Conservation (phyloP, 2,329 filamentous ascomycete genomes). For the Curvularia lunata region DNA sequence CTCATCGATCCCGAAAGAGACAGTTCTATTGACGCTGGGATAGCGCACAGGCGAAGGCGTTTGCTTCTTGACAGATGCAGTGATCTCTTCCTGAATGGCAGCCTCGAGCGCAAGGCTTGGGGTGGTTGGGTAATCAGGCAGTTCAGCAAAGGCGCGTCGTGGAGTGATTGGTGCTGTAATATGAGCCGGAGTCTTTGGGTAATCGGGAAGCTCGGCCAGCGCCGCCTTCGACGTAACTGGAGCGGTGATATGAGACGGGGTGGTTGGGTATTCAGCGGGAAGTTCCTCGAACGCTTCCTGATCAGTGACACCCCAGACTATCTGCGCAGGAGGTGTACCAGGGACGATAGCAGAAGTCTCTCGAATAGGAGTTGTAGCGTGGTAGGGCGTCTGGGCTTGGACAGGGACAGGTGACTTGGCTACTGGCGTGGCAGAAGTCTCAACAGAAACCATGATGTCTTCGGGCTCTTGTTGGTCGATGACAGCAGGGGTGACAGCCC, state of each 20-base stretch:
- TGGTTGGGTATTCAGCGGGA: slow-evolving; percentile 18
- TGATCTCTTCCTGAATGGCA: slow-evolving; percentile 36
- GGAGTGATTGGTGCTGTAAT: slow-evolving; percentile 29
- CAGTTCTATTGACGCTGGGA: slow-evolving; percentile 14
- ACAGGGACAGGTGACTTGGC: slow-evolving; percentile 1
- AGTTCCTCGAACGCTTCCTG: slow-evolving; percentile 26
- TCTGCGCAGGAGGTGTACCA: slow-evolving; percentile 15
- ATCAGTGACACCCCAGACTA: slow-evolving; percentile 20
- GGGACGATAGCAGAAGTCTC: slow-evolving; percentile 6
- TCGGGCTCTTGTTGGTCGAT: neutral
- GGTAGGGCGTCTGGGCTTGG: slow-evolving; percentile 5
- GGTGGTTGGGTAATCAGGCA: slow-evolving; percentile 33
- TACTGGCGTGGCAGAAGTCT: slow-evolving; percentile 8
- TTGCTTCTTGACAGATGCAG: slow-evolving; percentile 36
- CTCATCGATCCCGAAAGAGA: slow-evolving; percentile 20
- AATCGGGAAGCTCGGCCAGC: slow-evolving; percentile 30
- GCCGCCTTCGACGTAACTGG: slow-evolving; percentile 12
- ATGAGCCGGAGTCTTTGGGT: slow-evolving; percentile 33
- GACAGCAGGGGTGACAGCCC: neutral
- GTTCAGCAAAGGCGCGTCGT: slow-evolving; percentile 30
- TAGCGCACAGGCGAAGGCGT: slow-evolving; percentile 29
- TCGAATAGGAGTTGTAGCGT: slow-evolving; percentile 4
- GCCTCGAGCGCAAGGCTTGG: slow-evolving; percentile 33
- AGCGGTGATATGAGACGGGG: slow-evolving; percentile 19
- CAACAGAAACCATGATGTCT: neutral